A percentile compares a stretch with the other conserved stretches of the same genome.
phyloP scores from a whole-genome alignment of 208 protist species.

The Entamoeba invadens region DNA sequence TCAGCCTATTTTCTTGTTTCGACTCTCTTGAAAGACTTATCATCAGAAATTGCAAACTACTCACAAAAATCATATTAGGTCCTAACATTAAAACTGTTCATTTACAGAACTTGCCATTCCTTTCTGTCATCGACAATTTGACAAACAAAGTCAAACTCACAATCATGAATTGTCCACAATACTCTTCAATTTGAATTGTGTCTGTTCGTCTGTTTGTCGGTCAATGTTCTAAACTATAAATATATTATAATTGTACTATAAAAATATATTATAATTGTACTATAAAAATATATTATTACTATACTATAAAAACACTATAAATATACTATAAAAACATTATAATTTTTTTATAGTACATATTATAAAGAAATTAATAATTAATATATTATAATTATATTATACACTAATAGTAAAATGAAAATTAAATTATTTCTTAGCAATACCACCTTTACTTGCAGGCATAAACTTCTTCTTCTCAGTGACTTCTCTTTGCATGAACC shows the following conservation, averaged over 20 bases:
- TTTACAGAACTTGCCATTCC: neutral
- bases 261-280: too few relatives aligned
- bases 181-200: neutral
- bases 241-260: too few relatives aligned
- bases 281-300: too few relatives aligned
- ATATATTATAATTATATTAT: too few relatives aligned
- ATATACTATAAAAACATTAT: too few relatives aligned
- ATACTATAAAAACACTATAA: too few relatives aligned
- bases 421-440: constrained; percentile 15
- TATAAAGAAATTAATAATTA: too few relatives aligned
- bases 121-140: neutral
- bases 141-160: neutral
- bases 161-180: neutral
- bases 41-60: neutral
- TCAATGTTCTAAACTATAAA: too few relatives aligned
- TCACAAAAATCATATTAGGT: neutral
- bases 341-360: too few relatives aligned
- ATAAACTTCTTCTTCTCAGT: constrained; percentile 25
- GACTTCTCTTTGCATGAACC: constrained; percentile 27
- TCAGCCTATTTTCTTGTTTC: too few relatives aligned
- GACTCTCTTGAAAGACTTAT: neutral
- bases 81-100: neutral
- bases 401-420: too few relatives aligned
- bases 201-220: too few relatives aligned
- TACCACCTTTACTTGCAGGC: constrained; percentile 29